Base-by-base conservation (phyloP, 805 yeast genomes). In the Tetrapisispora iriomotensis region DNA sequence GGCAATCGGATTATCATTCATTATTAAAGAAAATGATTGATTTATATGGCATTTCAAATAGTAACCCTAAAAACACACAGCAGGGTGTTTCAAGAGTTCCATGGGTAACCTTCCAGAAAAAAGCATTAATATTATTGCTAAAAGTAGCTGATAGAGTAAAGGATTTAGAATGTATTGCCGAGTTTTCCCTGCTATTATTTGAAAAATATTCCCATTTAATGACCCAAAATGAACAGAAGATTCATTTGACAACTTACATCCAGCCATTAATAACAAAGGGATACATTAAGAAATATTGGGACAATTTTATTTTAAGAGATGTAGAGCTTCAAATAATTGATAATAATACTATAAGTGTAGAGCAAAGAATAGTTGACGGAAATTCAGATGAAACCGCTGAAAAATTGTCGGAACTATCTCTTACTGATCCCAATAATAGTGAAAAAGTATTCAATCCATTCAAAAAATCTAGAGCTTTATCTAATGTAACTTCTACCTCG, bases 51-150 rank as follows among this genome's bases (percentile, higher is more conserved):
- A 70, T 80, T 4, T 65, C 66, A 25, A 49, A 53, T 4, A 50
- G 64, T 22, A 49, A 67, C 0, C 51, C 64, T 1, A 74, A 68
- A 40, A 38, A 50, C 1, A 36, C 46, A 2, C 44, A 50, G 10
- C 31, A 36, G 12, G 58, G 51, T 15, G 53, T 64, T 0, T 43
- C 46, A 21, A 57, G 59, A 5, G 48, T 63, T 9, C 66, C 68
- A 39, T 82, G 90, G 87, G 59, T 60, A 2, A 62, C 68, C 8
- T 51, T 82, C 20, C 83, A 79, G 45, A 69, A 75, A 43, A 75
- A 72, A 36, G 62, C 78, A 17, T 51, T 82, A 30, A 68, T 68
- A 38, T 53, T 74, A 14, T 70, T 80, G 35, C 53, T 80, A 18
- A 58, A 64, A 3, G 66, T 82, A 2, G 74, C 80, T 27, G 75